Evolutionary conservation across 805 yeast genomes (phyloP).

Genomic region (Lachancea fermentati): DNA sequence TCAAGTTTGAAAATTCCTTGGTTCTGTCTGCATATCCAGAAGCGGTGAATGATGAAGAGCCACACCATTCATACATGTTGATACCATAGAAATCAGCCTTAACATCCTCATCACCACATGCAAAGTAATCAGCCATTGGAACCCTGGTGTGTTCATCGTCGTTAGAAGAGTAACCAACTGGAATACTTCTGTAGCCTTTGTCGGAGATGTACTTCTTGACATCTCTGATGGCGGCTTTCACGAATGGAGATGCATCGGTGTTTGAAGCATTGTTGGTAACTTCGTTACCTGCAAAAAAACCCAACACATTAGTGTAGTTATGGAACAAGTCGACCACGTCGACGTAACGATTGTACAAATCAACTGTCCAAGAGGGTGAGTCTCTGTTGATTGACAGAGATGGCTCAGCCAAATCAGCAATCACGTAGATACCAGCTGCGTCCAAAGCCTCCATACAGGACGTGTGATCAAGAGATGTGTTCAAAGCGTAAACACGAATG

Average conservation of each 20-base stretch:
- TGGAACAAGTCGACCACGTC: conserved; percentile 63
- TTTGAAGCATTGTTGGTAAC: conserved; percentile 62
- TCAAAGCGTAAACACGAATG: conserved; percentile 70
- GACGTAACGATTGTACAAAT: conserved; percentile 61
- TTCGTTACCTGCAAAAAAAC: conserved; percentile 85
- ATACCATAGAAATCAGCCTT: conserved; percentile 81
- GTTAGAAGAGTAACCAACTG: conserved; percentile 79
- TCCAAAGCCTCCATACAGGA: conserved; percentile 60
- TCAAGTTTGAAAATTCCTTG: conserved; percentile 54
- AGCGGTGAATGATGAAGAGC: conserved; percentile 46
- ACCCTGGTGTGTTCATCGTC: conserved; percentile 67
- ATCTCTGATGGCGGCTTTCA: conserved; percentile 80
- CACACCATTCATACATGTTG: conserved; percentile 90
- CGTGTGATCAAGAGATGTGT: conserved; percentile 57
- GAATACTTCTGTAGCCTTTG: conserved; percentile 60
- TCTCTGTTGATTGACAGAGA: conserved; percentile 54
- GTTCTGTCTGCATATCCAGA: conserved; percentile 70
- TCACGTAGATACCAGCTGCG: conserved; percentile 74
- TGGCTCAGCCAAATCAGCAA: conserved; percentile 76
- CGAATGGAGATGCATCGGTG: conserved; percentile 74
- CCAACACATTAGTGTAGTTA: conserved; percentile 65
- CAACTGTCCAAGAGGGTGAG: conserved; percentile 58
- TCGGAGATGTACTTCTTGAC: conserved; percentile 59
- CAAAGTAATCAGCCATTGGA: conserved; percentile 64
- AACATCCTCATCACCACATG: conserved; percentile 61